Evolutionary conservation across 2,329 filamentous ascomycete species (phyloP), one percentile per base, ranked within the genome.

Genomic region (Akanthomyces muscarius): DNA sequence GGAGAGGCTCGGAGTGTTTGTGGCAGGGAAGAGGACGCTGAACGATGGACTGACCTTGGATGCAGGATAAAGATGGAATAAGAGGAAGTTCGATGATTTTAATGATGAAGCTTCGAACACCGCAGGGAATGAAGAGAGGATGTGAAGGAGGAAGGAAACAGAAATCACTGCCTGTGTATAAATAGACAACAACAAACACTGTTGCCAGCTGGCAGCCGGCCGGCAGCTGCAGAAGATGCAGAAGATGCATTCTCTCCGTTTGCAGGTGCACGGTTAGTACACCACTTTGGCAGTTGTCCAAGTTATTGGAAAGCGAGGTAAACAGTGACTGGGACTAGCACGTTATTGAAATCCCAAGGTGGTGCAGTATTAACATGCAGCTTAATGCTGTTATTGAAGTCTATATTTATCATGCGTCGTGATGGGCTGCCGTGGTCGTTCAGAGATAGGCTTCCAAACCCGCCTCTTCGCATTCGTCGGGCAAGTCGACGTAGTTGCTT

Each of bases 201-300:
- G 30, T 28, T 50, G 47, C n/a, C 52, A 62, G 47, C 51, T 48
- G 48, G n/a, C 58, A 55, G 59, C 59, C 47, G 59, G 33, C 33
- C 18, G 33, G 45, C 57, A 45, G 47, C 36, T 16, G 52, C 36
- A 25, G 21, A n/a, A 52, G 1, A 21, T 8, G 5, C 23, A 8
- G 2, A 11, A 25, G 28, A 13, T 58, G 44, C 44, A 48, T 30
- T 21, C 51, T 51, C 33, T 23, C 57, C 57, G 57, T 61, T 61
- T 61, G 57, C 48, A 52, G 11, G 16, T 28, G 51, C 48, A 18
- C 30, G 23, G 5, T 23, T 45, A 6, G 44, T 8, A 23, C 44
- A 45, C 7, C 18, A 2, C 45, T 21, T 25, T 25, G 21, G 38
- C 38, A 41, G 38, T 16, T 14, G 3, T 2, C 33, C 33, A 36